Percentiles rank a stretch among this genome's conserved stretches.
Evolutionary conservation across 1,284 basidiomycete species (phyloP).

Genomic region (Lignosus rhinocerotis): DNA sequence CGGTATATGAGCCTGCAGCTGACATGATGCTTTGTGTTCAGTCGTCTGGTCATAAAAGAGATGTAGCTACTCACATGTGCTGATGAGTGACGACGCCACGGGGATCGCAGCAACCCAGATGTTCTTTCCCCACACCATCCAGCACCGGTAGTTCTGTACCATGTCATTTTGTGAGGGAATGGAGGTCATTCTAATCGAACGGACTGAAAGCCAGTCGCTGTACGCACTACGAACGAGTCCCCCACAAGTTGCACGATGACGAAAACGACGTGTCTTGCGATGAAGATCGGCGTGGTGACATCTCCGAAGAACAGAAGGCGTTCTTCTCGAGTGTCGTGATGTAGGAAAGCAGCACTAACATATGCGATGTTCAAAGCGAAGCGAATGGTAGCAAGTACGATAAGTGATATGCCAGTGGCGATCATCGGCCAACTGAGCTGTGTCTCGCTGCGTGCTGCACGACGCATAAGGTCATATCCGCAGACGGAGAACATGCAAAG

Average conservation of each 20-base stretch:
- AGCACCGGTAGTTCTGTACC: constrained; percentile 23
- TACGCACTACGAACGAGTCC: constrained; percentile 24
- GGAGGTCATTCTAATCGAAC: background rate
- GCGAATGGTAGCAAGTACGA: constrained; percentile 20
- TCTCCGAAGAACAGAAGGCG: constrained; percentile 48
- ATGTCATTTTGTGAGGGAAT: too few species aligned
- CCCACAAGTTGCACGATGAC: constrained; percentile 19
- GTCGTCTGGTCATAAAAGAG: too few species aligned
- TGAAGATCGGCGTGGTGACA: constrained; percentile 30
- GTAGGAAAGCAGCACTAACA: constrained; percentile 21
- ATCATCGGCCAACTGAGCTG: constrained; percentile 18
- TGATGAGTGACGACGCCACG: constrained; percentile 16
- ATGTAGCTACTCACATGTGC: constrained; percentile 11
- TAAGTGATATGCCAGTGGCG: constrained; percentile 12
- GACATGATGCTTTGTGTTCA: background rate
- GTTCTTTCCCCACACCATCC: constrained; percentile 25
- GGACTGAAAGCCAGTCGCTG: too few species aligned
- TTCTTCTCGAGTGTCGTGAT: constrained; percentile 37
- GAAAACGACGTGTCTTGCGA: constrained; percentile 19
- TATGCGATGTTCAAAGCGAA: constrained; percentile 20
- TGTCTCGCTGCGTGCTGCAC: background rate
- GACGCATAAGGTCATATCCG: constrained; percentile 7
- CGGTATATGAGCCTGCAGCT: background rate
- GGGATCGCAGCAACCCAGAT: constrained; percentile 20
- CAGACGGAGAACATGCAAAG: constrained; percentile 4